These are phyloP conservation scores for Fonsecaea pugnacius DNA, from an alignment of 2,329 filamentous ascomycete genomes.

Conservation along the genomic window DNA sequence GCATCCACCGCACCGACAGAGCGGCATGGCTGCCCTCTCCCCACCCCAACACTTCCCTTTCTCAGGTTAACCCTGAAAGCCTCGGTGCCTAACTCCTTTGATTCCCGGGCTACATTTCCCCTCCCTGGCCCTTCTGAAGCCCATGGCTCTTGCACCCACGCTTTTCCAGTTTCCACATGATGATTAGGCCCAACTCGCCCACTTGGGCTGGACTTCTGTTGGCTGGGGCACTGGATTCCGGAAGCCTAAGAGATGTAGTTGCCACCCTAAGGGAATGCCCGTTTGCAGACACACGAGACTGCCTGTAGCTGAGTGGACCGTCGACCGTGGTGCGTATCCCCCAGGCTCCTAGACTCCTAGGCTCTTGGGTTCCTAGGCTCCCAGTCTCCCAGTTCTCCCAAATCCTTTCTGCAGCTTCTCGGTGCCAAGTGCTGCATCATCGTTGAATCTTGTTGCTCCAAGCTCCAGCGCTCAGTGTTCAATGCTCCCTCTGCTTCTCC, in stretches of 20 bases:
- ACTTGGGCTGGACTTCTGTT: constrained; percentile 9
- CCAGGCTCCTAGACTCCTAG: background rate
- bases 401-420: background rate
- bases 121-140: background rate
- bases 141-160: constrained; percentile 11
- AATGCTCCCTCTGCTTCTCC: constrained; percentile 1
- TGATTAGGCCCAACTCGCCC: constrained; percentile 8
- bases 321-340: background rate
- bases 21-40: background rate
- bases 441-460: background rate
- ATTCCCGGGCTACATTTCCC: background rate
- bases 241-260: constrained; percentile 14
- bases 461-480: background rate
- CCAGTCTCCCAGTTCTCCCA: background rate
- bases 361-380: too few relatives aligned
- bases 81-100: constrained; percentile 7
- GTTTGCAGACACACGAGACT: constrained; percentile 1
- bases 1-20: constrained; percentile 1
- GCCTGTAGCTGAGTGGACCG: background rate
- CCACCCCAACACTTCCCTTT: background rate
- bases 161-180: constrained; percentile 17
- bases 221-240: constrained; percentile 11
- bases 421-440: constrained; percentile 7
- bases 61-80: constrained; percentile 1
- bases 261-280: constrained; percentile 7